Evolutionary conservation across 148 eudicot genomes (phyloP).

Genomic region (Agrostemma githago): DNA sequence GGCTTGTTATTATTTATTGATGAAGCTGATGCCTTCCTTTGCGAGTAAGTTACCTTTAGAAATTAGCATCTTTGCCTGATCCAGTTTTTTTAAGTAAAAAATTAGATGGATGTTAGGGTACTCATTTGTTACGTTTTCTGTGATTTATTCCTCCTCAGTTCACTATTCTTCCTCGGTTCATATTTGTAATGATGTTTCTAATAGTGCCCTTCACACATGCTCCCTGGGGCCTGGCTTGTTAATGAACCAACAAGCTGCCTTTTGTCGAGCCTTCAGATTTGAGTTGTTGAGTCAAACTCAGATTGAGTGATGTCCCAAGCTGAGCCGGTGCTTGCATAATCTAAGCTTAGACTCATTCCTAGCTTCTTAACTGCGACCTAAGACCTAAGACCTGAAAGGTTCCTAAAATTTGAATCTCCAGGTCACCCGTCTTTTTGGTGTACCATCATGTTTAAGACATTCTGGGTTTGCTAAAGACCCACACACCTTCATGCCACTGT

Average conservation of each 20-base stretch:
- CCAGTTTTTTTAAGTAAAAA: not conserved
- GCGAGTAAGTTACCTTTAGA: conserved; percentile 74
- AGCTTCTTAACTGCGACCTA: not conserved
- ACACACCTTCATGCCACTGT: not conserved
- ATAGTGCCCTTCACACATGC: not conserved
- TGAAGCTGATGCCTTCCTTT: conserved; percentile 98
- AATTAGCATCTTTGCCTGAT: not conserved
- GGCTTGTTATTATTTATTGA: conserved; percentile 91
- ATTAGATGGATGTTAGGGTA: not conserved
- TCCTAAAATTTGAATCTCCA: not conserved
- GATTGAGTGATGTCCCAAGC: not conserved
- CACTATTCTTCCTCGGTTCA: not conserved
- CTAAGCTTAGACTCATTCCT: not conserved
- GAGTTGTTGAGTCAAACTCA: not conserved
- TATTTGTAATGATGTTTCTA: not conserved
- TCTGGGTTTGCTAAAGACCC: not conserved
- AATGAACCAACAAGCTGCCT: not conserved
- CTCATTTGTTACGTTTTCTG: not conserved
- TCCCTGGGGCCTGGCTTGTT: not conserved
- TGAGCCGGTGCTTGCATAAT: not conserved
- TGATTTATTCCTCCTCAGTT: not conserved
- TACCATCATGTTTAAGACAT: not conserved
- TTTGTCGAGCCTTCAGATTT: not conserved
- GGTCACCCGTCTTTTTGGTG: not conserved
- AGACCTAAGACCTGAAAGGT: not conserved